Conservation (phyloP, 805 yeast genomes). For the Wickerhamomyces rabaulensis region DNA sequence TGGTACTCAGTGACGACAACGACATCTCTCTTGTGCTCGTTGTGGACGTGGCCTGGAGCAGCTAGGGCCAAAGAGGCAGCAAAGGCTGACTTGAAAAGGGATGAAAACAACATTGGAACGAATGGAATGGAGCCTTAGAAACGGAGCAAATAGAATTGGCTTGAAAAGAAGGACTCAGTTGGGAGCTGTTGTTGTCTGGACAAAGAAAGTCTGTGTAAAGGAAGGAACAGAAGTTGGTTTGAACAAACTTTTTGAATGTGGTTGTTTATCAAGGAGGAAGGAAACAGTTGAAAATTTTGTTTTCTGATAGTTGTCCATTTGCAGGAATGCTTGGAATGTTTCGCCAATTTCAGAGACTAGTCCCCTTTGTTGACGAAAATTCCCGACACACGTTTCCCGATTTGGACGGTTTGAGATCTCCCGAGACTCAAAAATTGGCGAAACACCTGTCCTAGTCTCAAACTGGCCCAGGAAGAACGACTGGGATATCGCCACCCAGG, state of each 20-base stretch:
- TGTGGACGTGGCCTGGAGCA: slow-evolving; percentile 61
- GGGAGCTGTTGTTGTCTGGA: neutral
- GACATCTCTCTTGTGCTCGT: slow-evolving; percentile 51
- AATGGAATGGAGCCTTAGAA: neutral
- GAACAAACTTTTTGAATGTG: slow-evolving; percentile 1
- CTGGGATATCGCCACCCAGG: no score
- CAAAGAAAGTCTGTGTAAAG: slow-evolving; percentile 24
- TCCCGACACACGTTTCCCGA: neutral
- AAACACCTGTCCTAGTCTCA: neutral
- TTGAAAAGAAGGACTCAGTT: neutral
- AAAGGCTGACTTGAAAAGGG: slow-evolving; percentile 30
- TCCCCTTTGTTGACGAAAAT: neutral
- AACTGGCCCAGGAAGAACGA: no score
- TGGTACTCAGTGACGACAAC: slow-evolving; percentile 43
- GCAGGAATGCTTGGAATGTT: neutral
- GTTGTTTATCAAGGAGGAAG: neutral
- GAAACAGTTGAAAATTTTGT: slow-evolving; percentile 4
- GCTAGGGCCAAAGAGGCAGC: slow-evolving; percentile 38
- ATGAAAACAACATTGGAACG: slow-evolving; percentile 44
- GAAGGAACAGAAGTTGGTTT: slow-evolving; percentile 27
- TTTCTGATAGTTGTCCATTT: neutral
- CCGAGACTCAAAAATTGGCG: neutral
- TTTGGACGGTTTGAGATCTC: neutral
- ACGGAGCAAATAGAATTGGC: slow-evolving; percentile 1
- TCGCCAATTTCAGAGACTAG: neutral